phyloP scores from a whole-genome alignment of 2,329 filamentous ascomycete genomes.

The Apiospora sp. region DNA sequence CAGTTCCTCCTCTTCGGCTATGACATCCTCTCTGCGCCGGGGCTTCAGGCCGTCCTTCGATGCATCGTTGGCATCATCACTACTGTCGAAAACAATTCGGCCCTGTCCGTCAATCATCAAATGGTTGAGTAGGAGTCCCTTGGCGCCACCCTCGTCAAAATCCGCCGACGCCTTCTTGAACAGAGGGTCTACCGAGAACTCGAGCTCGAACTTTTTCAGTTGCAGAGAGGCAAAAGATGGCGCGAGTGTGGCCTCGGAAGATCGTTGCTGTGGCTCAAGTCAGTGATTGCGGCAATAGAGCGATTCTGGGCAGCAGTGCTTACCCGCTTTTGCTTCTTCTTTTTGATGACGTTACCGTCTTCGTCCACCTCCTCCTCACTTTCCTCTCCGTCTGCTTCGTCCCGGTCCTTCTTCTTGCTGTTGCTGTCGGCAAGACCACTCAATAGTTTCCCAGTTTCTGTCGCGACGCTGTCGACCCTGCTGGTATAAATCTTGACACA shows the following conservation, averaged over 20 bases:
- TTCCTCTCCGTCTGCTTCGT: slow-evolving; percentile 72
- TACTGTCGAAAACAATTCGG: slow-evolving; percentile 97
- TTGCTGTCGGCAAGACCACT: slow-evolving; percentile 92
- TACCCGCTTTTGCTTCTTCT: slow-evolving; percentile 80
- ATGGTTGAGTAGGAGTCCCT: slow-evolving; percentile 93
- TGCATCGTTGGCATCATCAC: slow-evolving; percentile 77
- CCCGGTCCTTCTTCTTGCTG: slow-evolving; percentile 75
- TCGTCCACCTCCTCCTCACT: slow-evolving; percentile 70
- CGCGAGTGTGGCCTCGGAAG: slow-evolving; percentile 91
- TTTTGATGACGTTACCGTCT: slow-evolving; percentile 62
- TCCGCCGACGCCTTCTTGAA: slow-evolving; percentile 99
- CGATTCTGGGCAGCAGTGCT: slow-evolving; percentile 31
- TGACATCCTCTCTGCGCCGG: slow-evolving; percentile 45
- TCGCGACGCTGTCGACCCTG: slow-evolving; percentile 96
- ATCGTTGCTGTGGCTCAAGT: slow-evolving; percentile 63
- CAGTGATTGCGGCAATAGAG: not conserved
- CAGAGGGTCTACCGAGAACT: slow-evolving; percentile 95
- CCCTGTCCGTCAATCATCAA: slow-evolving; percentile 93
- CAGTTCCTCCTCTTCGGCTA: slow-evolving; percentile 47
- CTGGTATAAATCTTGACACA: slow-evolving; percentile 99
- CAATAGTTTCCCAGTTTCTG: slow-evolving; percentile 92
- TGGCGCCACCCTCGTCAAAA: slow-evolving; percentile 97
- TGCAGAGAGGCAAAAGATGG: slow-evolving; percentile 88
- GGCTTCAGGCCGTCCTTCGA: slow-evolving; percentile 50
- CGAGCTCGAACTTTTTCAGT: slow-evolving; percentile 96